These are phyloP conservation scores for Phyllosticta ampelicida DNA, from an alignment of 2,329 filamentous ascomycete species.

Conservation along the genomic window DNA sequence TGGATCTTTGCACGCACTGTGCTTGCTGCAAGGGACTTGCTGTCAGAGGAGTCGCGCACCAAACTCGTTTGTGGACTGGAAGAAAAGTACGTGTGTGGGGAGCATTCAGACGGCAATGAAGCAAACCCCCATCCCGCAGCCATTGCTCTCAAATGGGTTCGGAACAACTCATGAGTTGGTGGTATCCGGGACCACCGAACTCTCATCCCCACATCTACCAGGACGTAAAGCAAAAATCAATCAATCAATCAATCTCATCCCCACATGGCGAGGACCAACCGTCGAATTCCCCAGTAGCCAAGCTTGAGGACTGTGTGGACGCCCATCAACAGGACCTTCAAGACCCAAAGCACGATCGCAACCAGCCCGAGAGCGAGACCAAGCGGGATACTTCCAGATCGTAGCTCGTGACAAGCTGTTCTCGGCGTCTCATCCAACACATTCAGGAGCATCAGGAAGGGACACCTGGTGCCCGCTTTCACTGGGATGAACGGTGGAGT, in stretches of 20 bases:
- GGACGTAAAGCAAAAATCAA: too few species aligned
- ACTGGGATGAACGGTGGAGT: neutral
- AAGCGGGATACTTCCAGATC: neutral
- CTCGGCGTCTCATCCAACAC: neutral
- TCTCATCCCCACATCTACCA: neutral
- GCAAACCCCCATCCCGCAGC: neutral
- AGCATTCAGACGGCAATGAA: neutral
- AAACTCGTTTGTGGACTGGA: neutral
- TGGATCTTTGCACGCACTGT: conserved; percentile 23
- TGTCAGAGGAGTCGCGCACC: neutral
- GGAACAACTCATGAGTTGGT: neutral
- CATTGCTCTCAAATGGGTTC: neutral
- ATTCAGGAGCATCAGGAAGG: neutral
- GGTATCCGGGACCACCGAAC: neutral
- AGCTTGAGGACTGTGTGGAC: neutral
- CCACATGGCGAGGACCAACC: neutral
- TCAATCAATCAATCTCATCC: neutral
- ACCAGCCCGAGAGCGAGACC: neutral
- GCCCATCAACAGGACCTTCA: neutral
- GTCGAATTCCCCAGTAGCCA: neutral
- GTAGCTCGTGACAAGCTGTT: neutral
- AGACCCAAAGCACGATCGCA: neutral
- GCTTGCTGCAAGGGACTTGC: neutral
- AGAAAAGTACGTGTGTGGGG: neutral
- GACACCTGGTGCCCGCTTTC: neutral